phyloP scores from a whole-genome alignment of 2,329 filamentous ascomycete species.

The Torrubiella hemipterigena region DNA sequence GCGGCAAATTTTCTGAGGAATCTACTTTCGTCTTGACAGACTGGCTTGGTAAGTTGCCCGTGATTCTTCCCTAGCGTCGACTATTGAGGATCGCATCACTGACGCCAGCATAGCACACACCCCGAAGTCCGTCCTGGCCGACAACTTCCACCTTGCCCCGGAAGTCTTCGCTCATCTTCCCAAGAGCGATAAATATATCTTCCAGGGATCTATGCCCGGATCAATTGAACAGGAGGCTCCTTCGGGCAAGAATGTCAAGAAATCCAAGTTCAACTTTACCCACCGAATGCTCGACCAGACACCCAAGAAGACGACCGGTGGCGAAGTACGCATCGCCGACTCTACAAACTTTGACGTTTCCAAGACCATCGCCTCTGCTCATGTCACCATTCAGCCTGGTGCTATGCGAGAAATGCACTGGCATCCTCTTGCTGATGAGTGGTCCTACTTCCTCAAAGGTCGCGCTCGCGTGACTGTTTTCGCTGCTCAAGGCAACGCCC shows the following conservation, averaged over 20 bases:
- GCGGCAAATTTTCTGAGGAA: slow-evolving; percentile 40
- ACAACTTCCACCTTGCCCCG: slow-evolving; percentile 64
- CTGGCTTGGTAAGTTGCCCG: slow-evolving; percentile 47
- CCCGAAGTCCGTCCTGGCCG: slow-evolving; percentile 56
- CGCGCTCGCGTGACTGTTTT: slow-evolving; percentile 66
- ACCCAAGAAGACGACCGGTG: slow-evolving; percentile 54
- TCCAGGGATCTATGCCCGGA: slow-evolving; percentile 54
- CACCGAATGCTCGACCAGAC: slow-evolving; percentile 61
- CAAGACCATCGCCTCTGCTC: slow-evolving; percentile 59
- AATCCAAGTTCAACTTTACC: slow-evolving; percentile 57
- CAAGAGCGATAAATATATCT: slow-evolving; percentile 62
- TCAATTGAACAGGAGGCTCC: slow-evolving; percentile 55
- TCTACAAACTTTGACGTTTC: slow-evolving; percentile 66
- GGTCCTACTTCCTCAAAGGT: slow-evolving; percentile 67
- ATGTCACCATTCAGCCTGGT: slow-evolving; percentile 59
- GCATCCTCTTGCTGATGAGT: slow-evolving; percentile 70
- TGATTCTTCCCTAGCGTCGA: too few species aligned
- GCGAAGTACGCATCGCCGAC: slow-evolving; percentile 62
- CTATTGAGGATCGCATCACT: slow-evolving; percentile 7
- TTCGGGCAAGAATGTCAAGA: slow-evolving; percentile 46
- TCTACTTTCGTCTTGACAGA: slow-evolving; percentile 65
- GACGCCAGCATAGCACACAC: slow-evolving; percentile 43
- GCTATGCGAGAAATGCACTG: slow-evolving; percentile 72
- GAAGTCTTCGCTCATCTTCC: slow-evolving; percentile 60
- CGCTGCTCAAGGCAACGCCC: slow-evolving; percentile 52